These are phyloP conservation scores for Chaetomium sp. DNA, from an alignment of 2,329 filamentous ascomycete genomes.

Conservation along the genomic window DNA sequence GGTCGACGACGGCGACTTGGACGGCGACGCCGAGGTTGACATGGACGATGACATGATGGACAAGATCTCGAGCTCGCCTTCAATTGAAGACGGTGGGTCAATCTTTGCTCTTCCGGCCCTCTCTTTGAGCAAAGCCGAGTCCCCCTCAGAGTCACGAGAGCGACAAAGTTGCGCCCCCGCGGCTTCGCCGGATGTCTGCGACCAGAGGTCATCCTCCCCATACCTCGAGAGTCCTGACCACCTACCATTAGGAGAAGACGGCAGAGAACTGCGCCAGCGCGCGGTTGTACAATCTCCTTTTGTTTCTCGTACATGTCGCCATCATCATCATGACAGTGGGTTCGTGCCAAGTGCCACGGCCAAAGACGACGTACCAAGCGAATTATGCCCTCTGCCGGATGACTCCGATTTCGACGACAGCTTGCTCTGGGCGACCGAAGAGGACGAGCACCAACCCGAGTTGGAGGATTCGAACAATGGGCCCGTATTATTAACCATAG, in stretches of 20 bases:
- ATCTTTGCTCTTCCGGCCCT: constrained; percentile 44
- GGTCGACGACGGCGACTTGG: constrained; percentile 62
- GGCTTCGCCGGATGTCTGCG: constrained; percentile 40
- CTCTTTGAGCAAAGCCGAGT: constrained; percentile 51
- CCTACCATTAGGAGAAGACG: constrained; percentile 37
- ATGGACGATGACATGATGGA: constrained; percentile 95
- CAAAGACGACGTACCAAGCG: constrained; percentile 23
- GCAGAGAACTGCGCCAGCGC: constrained; percentile 38
- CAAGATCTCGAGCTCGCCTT: constrained; percentile 97
- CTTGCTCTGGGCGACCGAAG: not conserved
- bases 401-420: not conserved
- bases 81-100: constrained; percentile 97
- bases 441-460: not conserved
- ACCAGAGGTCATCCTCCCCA: constrained; percentile 47
- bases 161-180: constrained; percentile 37
- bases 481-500: not conserved
- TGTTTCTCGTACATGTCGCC: constrained; percentile 30
- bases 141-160: constrained; percentile 42
- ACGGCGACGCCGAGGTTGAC: constrained; percentile 70
- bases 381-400: constrained; percentile 1
- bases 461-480: not conserved
- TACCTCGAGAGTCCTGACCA: constrained; percentile 45
- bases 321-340: constrained; percentile 53
- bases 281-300: constrained; percentile 32
- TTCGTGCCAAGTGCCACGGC: constrained; percentile 40